These are phyloP conservation scores for Thelephora terrestris DNA, from an alignment of 1,284 basidiomycete species.

Conservation along the genomic window DNA sequence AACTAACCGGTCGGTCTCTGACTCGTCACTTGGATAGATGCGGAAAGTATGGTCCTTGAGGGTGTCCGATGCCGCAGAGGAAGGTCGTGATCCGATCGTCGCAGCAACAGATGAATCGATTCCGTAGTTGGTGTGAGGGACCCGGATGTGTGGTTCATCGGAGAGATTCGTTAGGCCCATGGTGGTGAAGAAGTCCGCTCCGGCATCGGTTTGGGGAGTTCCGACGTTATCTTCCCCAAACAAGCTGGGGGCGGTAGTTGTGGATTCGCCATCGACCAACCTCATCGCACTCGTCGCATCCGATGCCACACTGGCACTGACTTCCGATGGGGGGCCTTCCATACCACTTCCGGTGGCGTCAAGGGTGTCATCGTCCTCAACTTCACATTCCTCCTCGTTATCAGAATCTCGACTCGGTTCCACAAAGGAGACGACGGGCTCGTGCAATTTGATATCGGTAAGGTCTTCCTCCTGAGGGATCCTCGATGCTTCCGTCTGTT, in stretches of 20 bases:
- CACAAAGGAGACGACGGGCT: slow-evolving; percentile 70
- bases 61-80: slow-evolving; percentile 71
- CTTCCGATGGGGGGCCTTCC: slow-evolving; percentile 64
- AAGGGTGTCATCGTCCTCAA: slow-evolving; percentile 36
- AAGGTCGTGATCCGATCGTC: slow-evolving; percentile 79
- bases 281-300: slow-evolving; percentile 53
- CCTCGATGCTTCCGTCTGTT: slow-evolving; percentile 24
- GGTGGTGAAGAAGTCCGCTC: slow-evolving; percentile 86
- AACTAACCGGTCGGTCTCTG: slow-evolving; percentile 80
- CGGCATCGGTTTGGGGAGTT: slow-evolving; percentile 50
- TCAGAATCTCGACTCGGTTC: slow-evolving; percentile 47
- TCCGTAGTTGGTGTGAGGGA: slow-evolving; percentile 73
- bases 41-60: slow-evolving; percentile 76
- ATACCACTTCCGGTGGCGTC: slow-evolving; percentile 25
- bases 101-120: slow-evolving; percentile 85
- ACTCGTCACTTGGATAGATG: slow-evolving; percentile 86
- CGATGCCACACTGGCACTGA: slow-evolving; percentile 52
- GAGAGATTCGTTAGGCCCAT: slow-evolving; percentile 52
- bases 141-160: slow-evolving; percentile 47
- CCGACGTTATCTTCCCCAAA: slow-evolving; percentile 75
- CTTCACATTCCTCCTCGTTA: slow-evolving; percentile 32
- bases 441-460: slow-evolving; percentile 36
- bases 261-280: slow-evolving; percentile 62
- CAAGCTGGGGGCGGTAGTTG: slow-evolving; percentile 77
- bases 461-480: slow-evolving; percentile 30